Evolutionary conservation across 257 asterid genomes (phyloP), one percentile per base, ranked within the genome.

Genomic region (Solanum peruvianum): DNA sequence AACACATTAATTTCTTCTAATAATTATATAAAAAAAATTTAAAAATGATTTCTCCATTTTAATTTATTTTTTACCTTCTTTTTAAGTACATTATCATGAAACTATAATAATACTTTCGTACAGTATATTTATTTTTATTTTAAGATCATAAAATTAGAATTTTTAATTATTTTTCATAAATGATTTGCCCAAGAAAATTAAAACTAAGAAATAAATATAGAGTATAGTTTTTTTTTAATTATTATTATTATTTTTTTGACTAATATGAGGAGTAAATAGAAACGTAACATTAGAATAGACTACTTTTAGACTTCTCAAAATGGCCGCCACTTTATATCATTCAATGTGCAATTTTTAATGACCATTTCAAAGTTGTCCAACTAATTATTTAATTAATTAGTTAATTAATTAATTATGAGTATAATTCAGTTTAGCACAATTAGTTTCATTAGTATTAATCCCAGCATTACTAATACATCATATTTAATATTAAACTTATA

Each of bases 281-380:
- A 64, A n/a, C 6, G 69, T 67, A 47, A 84, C 31, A 72, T 15
- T 47, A 27, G 27, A 45, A 78, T 71, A 15, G 41, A 78, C 39
- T 39, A 31, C 35, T 76, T 23, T 33, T 75, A 39, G 47, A 83
- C 42, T 87, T 85, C 87, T 86, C 62, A 83, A 90, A 88, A 44
- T 75, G 91, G 85, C 88, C 82, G 89, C 92, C 87, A 85, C 83
- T 85, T 42, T 88, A 64, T 72, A 72, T 72, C 85, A 84, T 85
- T 85, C 58, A 52, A 15, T 44, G 73, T 9, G 11, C 27, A 80
- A 58, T 87, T 72, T 85, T 70, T 15, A 44, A 25, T 37, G 37
- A 64, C n/a, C 29, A 80, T 45, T 87, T 90, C 77, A 70, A 69
- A 70, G 77, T 31, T 70, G 73, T 27, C 21, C 73, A 67, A 56